Base-by-base conservation (phyloP, 768 basidiomycete genomes). In the Lanmaoa rubissima region DNA sequence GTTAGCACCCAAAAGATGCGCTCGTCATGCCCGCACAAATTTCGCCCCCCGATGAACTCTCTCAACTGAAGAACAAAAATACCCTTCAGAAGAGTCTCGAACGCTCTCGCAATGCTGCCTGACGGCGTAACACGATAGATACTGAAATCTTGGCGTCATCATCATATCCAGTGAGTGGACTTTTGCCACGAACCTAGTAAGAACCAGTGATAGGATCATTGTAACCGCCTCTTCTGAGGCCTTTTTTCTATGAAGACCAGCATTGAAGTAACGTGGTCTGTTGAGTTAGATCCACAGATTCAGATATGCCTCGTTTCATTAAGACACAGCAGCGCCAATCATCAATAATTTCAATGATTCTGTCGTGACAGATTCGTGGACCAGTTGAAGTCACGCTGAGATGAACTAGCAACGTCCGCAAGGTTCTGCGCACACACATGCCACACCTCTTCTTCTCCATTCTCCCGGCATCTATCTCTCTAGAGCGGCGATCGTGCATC, bases 401-500 rank as follows among this genome's bases (percentile, higher is more conserved):
- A 24, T 26, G 4, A 19, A n/a, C 12, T 34, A 14, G 11, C 14
- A n/a, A 8, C 41, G 41, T 13, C 21, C 13, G 19, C 16, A 17
- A 13, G 16, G 38, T 19, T 7, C 17, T 12, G 38, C 28, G 9
- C 3, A 7, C 14, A 48, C 28, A 21, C 34, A 28, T 14, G 17
- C 2, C 40, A 12, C 14, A 6, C 4, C n/a, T 5, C 21, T 13
- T 39, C 28, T 31, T 19, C 19, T 36, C 24, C 34, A 10, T n/a
- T n/a, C 10, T 14, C 40, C 36, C 21, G 35, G 12, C 17, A 11
- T 28, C 14, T 42, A 21, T 60, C n/a, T 11, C n/a, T 32, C 8
- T 17, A 19, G 28, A 10, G 6, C 59, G 60, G 60, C 60, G 49
- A 51, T 61, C 48, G n/a, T 6, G 21, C n/a, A 17, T 44, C 44